phyloP scores from a whole-genome alignment of 306 rosid species.

The Prunus padus region DNA sequence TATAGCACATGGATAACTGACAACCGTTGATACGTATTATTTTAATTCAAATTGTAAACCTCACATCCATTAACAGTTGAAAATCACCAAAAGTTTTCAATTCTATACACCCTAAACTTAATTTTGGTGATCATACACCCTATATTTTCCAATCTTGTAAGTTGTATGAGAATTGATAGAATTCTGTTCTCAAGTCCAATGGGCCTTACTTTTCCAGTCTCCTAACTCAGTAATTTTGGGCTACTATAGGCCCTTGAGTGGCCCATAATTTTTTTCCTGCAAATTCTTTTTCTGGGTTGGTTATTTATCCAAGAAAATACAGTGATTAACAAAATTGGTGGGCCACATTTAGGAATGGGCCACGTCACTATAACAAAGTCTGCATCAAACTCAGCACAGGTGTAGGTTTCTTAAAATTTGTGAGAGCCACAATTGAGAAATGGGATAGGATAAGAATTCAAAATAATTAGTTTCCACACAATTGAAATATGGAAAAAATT shows the following conservation, averaged over 20 bases:
- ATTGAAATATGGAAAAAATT: slow-evolving; percentile 22
- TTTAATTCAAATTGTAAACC: no score
- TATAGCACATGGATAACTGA: no score
- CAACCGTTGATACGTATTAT: no score
- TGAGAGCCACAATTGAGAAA: slow-evolving; percentile 41
- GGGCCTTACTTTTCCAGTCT: neutral
- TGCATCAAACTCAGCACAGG: neutral
- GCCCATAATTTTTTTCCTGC: neutral
- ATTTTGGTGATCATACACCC: no score
- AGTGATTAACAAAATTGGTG: no score
- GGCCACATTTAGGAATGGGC: neutral
- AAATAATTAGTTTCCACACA: slow-evolving; percentile 49
- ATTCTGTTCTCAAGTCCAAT: neutral
- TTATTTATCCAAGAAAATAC: neutral
- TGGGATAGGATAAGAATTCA: slow-evolving; percentile 60
- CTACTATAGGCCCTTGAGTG: neutral
- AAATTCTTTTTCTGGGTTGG: neutral
- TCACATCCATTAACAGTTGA: no score
- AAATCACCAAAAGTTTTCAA: no score
- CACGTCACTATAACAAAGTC: neutral
- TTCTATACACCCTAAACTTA: no score
- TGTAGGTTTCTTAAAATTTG: neutral
- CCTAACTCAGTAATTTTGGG: neutral
- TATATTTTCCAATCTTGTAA: no score
- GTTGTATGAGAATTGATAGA: neutral